Evolutionary conservation across 2,329 filamentous ascomycete species (phyloP).

Genomic region (Fusarium sp.): DNA sequence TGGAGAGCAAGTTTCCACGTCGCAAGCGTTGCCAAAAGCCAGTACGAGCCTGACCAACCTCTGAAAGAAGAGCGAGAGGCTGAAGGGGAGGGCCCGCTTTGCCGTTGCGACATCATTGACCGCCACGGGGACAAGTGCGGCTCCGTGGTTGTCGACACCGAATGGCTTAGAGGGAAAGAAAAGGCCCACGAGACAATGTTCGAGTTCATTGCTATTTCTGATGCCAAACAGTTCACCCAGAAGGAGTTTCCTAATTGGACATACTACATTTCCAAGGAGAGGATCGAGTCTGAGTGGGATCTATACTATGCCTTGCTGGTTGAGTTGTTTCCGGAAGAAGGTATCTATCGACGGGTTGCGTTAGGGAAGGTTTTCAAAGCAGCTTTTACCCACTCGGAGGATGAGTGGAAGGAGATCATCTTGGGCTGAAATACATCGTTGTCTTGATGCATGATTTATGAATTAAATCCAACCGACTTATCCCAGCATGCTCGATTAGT

Average conservation of each 20-base stretch:
- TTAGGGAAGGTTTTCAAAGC: neutral
- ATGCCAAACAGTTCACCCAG: neutral
- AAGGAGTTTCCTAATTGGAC: neutral
- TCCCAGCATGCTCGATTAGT: too few relatives aligned
- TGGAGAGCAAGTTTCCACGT: neutral
- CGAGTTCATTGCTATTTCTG: neutral
- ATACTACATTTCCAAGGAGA: neutral
- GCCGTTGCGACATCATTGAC: neutral
- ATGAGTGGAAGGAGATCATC: neutral
- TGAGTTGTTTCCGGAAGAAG: neutral
- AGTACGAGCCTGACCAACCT: too few relatives aligned
- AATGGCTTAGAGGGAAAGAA: neutral
- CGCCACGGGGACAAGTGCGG: neutral
- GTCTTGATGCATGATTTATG: too few relatives aligned
- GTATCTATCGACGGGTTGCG: neutral
- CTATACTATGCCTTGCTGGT: neutral
- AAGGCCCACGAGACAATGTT: neutral
- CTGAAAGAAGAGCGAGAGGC: too few relatives aligned
- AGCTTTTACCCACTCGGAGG: neutral
- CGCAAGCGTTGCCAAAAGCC: too few relatives aligned
- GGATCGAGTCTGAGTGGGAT: neutral
- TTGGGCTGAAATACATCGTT: neutral
- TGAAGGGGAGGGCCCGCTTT: neutral
- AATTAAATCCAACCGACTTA: too few relatives aligned
- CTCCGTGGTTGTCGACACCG: neutral